Evolutionary conservation across 768 basidiomycete species (phyloP), one percentile per base, ranked within the genome.

Genomic region (Lentinula sp.): DNA sequence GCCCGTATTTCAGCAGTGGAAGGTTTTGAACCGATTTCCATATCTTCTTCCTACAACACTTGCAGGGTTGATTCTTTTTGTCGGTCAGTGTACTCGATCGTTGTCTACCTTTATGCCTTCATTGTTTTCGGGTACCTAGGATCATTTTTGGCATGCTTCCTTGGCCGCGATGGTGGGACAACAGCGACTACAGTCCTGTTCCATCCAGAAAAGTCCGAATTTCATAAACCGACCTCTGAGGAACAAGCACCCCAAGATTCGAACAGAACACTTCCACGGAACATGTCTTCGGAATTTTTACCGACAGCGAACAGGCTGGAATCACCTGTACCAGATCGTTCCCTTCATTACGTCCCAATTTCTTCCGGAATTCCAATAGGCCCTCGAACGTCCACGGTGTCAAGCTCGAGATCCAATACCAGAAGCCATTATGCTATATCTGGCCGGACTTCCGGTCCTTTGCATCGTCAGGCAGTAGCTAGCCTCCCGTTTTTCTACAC

Each of bases 111-210:
- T 31, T 5, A 15, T 21, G n/a, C 16, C 52, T 35, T 40, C 8
- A 35, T 51, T 64, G 39, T 57, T 59, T 8, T 45, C 57, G 62
- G 42, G 61, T 32, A 50, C 37, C 2, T 61, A 91, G 95, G 95
- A 16, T 88, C 93, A 4, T 65, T 97, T 56, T 78, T 98, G 28
- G 87, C 88, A 0, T 85, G 93, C 65, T 97, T 98, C 79, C 84
- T 99, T 43, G 89, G 86, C 18, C 86, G 80, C 59, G 95, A 99
- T 70, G 97, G 93, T 57, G 95, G 95, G 6, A 89, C 93, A 9
- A 82, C 91, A 59, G 84, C 89, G 65, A 89, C 91, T 3, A 84
- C 87, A 0, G 96, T 98, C 63, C 86, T 83, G 15, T 82, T 98
- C 11, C 80, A 85, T 3, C 80, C 81, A 0, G 95, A 98, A 73